Evolutionary conservation across 192 early-diverging fungal species (phyloP).

Genomic region (Coemansia sp.): DNA sequence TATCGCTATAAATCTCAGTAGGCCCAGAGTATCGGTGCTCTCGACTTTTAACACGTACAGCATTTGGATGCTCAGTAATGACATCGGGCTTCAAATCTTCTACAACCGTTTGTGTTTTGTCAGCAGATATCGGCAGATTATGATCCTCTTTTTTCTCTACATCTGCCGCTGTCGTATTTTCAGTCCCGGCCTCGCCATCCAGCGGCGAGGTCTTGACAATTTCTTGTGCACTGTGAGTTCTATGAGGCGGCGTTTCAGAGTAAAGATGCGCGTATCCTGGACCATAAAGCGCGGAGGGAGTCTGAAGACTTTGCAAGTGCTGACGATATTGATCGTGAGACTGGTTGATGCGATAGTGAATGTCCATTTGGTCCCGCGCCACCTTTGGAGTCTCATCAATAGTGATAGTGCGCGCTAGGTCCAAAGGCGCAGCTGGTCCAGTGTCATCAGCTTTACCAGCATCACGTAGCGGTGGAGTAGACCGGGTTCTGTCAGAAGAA

Average conservation of each 20-base stretch:
- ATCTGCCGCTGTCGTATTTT: too few relatives aligned
- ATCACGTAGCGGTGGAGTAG: not conserved
- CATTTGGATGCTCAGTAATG: not conserved
- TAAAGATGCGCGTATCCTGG: conserved; percentile 28
- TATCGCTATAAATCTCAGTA: conserved; percentile 11
- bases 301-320: conserved; percentile 31
- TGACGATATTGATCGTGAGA: conserved; percentile 28
- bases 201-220: not conserved
- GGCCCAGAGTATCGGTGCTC: conserved; percentile 7
- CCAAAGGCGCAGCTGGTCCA: conserved; percentile 18
- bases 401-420: conserved; percentile 44
- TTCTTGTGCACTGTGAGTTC: conserved; percentile 36
- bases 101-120: not conserved
- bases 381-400: conserved; percentile 51
- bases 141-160: too few relatives aligned
- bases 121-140: not conserved
- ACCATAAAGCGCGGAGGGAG: conserved; percentile 22
- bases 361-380: conserved; percentile 44
- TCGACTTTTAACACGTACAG: conserved; percentile 4
- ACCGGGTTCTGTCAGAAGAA: conserved; percentile 1
- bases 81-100: not conserved
- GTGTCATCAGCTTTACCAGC: not conserved
- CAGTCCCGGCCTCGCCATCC: not conserved
- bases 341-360: conserved; percentile 34
- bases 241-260: not conserved